Base-by-base conservation (phyloP, 202 grass and related monocot genomes). In the Cymbopogon flexuosus region DNA sequence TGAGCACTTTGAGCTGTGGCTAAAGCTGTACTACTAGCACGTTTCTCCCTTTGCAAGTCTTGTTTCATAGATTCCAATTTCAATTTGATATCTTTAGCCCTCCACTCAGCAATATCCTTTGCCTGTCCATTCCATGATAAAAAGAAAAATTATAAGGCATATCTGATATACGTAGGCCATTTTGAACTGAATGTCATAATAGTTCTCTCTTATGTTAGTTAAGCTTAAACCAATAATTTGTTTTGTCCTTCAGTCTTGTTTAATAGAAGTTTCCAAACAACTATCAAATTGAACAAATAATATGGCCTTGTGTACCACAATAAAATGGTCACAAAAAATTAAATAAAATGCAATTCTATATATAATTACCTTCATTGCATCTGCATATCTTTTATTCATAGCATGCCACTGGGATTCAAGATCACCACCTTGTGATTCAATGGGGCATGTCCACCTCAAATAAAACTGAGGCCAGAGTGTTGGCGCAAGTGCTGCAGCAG, bases 401-500 rank as follows among this genome's bases (percentile, higher is more conserved):
- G 63, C 65, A 58, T 88, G 90, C 92, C 90, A 94, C 69, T 88
- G 89, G 69, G 92, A 95, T 89, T 95, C 92, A 81, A 98, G 84
- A 80, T 93, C 87, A 18, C 86, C 87, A 54, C 88, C 84, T 77
- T 91, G 79, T 21, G 90, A 89, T 81, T 94, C 95, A 10, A 34
- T 69, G 69, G 92, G 90, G 21, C 95, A 98, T 74, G 95, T 84
- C 95, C 95, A 98, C 68, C 95, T 89, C 84, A 98, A 81, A 89
- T 93, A 93, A 84, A 98, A 98, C 30, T 95, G 86, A 47, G 95
- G 95, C 95, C 95, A 98, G 60, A 98, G 89, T 13, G 95, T 95
- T 15, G 95, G 95, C 62, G 92, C 95, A 75, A 98, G 88, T 77
- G 86, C 90, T 51, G 95, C 95, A 51, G 95, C 95, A 82, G 95